These are phyloP conservation scores for Clonostachys solani DNA, from an alignment of 2,329 filamentous ascomycete genomes.

Conservation along the genomic window DNA sequence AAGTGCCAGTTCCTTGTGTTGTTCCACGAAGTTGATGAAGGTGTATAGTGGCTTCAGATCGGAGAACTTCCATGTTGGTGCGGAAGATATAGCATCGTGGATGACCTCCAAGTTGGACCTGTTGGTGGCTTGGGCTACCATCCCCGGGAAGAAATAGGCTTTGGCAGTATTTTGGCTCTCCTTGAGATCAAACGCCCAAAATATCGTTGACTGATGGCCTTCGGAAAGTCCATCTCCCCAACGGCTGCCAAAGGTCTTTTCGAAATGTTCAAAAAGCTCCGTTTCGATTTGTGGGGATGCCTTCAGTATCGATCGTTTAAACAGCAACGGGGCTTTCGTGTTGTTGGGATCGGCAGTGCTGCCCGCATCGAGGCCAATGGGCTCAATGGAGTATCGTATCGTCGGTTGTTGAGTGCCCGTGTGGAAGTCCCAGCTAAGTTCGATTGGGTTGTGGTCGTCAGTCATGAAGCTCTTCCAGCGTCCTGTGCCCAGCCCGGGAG, in stretches of 20 bases:
- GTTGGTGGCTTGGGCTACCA: constrained; percentile 6
- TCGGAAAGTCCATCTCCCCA: neutral
- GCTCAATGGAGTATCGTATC: constrained; percentile 24
- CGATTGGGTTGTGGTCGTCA: constrained; percentile 27
- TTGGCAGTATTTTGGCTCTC: constrained; percentile 9
- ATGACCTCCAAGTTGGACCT: constrained; percentile 6
- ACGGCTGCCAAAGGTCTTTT: neutral
- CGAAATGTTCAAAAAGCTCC: constrained; percentile 9
- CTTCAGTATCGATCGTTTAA: neutral
- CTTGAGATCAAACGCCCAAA: constrained; percentile 17
- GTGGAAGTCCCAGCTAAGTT: constrained; percentile 29
- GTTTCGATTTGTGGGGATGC: constrained; percentile 9
- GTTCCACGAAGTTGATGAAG: neutral
- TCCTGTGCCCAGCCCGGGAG: neutral
- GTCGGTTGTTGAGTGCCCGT: constrained; percentile 10
- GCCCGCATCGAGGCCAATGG: constrained; percentile 18
- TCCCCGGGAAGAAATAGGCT: constrained; percentile 16
- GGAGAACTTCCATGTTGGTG: neutral
- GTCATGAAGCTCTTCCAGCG: constrained; percentile 32
- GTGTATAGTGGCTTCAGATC: neutral
- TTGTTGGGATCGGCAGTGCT: constrained; percentile 15
- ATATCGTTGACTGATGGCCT: constrained; percentile 9
- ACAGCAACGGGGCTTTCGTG: constrained; percentile 1
- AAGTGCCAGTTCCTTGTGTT: neutral
- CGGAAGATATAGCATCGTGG: constrained; percentile 9